Percentiles rank a stretch among this genome's conserved stretches.
Conservation (phyloP, 2,329 filamentous ascomycete genomes). For the Tolypocladium sp. region DNA sequence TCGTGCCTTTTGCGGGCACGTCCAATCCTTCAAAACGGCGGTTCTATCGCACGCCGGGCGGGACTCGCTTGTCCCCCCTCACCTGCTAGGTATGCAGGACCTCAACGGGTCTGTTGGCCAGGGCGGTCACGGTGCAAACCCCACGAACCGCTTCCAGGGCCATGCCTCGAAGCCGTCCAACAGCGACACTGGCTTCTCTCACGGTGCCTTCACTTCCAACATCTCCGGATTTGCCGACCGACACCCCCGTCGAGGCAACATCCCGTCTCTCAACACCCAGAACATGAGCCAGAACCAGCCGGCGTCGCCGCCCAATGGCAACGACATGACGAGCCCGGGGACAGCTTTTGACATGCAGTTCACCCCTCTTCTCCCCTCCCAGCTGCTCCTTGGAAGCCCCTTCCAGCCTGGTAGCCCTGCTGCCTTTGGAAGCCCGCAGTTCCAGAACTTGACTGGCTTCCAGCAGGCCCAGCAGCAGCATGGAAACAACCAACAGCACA, state of each 20-base stretch:
- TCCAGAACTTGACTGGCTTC: slow-evolving; percentile 74
- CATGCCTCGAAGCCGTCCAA: slow-evolving; percentile 73
- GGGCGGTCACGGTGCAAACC: slow-evolving; percentile 25
- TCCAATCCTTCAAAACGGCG: slow-evolving; percentile 67
- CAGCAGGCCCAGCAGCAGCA: slow-evolving; percentile 48
- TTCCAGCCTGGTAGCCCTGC: slow-evolving; percentile 93
- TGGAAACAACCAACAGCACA: slow-evolving; percentile 43
- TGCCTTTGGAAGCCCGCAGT: slow-evolving; percentile 84
- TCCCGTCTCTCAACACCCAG: slow-evolving; percentile 88
- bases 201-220: slow-evolving; percentile 85
- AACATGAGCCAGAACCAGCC: slow-evolving; percentile 40
- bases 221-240: slow-evolving; percentile 77
- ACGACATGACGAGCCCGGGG: slow-evolving; percentile 77
- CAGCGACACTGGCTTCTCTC: slow-evolving; percentile 83
- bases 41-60: slow-evolving; percentile 66
- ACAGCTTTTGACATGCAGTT: slow-evolving; percentile 98
- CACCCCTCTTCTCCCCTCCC: slow-evolving; percentile 87
- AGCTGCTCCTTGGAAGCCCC: slow-evolving; percentile 87
- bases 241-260: slow-evolving; percentile 74
- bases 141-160: slow-evolving; percentile 56
- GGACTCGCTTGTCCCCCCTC: slow-evolving; percentile 82
- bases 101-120: slow-evolving; percentile 54
- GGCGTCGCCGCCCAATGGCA: slow-evolving; percentile 40
- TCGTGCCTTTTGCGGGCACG: slow-evolving; percentile 46
- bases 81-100: slow-evolving; percentile 87